These are phyloP conservation scores for Acer yangbiense DNA, from an alignment of 345 rosid species.

Conservation along the genomic window DNA sequence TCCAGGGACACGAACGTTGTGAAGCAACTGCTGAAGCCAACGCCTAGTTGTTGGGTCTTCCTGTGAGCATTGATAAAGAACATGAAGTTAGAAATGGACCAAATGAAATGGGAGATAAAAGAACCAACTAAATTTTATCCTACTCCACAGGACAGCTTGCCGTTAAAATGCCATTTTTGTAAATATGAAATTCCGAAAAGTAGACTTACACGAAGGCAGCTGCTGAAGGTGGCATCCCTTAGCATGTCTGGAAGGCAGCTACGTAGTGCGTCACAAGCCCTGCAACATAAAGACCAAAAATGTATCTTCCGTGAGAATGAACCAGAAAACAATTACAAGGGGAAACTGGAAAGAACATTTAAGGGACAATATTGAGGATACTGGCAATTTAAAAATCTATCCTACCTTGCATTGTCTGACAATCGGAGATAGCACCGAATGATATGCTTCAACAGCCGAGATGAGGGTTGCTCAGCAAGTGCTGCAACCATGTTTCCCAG, in stretches of 20 bases:
- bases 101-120: neutral
- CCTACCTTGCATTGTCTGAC: conserved; percentile 86
- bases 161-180: neutral
- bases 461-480: conserved; percentile 87
- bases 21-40: conserved; percentile 94
- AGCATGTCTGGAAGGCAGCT: conserved; percentile 89
- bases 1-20: conserved; percentile 68
- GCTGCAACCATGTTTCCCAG: conserved; percentile 89
- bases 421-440: conserved; percentile 86
- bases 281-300: conserved; percentile 34
- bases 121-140: too few relatives aligned
- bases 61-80: conserved; percentile 35
- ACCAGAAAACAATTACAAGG: conserved; percentile 6
- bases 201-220: conserved; percentile 78
- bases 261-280: conserved; percentile 89
- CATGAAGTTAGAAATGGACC: neutral
- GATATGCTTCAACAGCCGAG: conserved; percentile 82
- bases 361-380: neutral
- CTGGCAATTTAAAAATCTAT: conserved; percentile 13
- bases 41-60: conserved; percentile 92
- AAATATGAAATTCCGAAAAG: neutral
- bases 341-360: neutral
- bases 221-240: conserved; percentile 78
- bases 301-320: neutral
- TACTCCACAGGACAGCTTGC: neutral